Conservation (phyloP, 176 grass and related monocot genomes). For the Leersia perrieri region DNA sequence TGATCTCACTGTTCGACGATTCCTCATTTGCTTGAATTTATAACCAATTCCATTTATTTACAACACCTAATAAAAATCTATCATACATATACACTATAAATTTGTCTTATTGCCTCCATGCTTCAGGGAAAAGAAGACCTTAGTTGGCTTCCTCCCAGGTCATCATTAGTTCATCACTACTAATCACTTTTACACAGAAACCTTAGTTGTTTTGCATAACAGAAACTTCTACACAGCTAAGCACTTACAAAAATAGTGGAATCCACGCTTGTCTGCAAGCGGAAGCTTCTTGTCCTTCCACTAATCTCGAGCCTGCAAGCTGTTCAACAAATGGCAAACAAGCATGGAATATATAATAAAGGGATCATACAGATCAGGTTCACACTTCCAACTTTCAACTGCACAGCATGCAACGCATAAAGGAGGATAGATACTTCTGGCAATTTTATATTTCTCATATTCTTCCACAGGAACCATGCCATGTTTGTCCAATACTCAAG, state of each 20-base stretch:
- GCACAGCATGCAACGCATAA: background rate
- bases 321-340: conserved; percentile 7
- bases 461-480: conserved; percentile 13
- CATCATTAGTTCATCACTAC: background rate
- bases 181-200: too few species aligned
- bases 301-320: background rate
- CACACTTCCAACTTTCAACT: background rate
- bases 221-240: conserved; percentile 1
- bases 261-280: conserved; percentile 18
- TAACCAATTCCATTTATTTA: background rate
- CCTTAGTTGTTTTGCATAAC: background rate
- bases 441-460: background rate
- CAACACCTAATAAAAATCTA: background rate
- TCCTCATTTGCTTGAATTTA: background rate
- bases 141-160: background rate
- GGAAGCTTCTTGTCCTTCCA: conserved; percentile 29
- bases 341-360: conserved; percentile 30
- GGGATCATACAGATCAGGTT: conserved; percentile 6
- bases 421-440: too few species aligned
- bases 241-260: conserved; percentile 1
- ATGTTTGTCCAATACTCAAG: background rate
- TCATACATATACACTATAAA: background rate
- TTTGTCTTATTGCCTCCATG: background rate
- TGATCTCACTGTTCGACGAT: too few species aligned
- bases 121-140: background rate